phyloP scores from a whole-genome alignment of 352 stramenopile species.

The Pythium angustatum region DNA sequence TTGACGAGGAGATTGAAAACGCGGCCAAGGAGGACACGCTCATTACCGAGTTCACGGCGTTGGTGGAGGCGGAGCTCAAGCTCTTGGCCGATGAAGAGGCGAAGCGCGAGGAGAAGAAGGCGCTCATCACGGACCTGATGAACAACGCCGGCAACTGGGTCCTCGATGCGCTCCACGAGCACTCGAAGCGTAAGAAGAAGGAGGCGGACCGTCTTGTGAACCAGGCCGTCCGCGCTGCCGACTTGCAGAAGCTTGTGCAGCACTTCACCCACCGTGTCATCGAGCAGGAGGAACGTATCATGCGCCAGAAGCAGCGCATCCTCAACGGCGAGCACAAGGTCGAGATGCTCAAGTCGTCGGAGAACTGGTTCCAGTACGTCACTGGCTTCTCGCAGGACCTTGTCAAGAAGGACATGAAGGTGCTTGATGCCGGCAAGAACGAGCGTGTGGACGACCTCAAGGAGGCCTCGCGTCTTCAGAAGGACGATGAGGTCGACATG shows the following conservation, averaged over 20 bases:
- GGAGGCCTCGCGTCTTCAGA: constrained; percentile 78
- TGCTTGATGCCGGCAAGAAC: constrained; percentile 63
- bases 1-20: constrained; percentile 79
- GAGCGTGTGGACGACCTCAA: constrained; percentile 78
- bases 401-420: constrained; percentile 85
- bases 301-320: constrained; percentile 90
- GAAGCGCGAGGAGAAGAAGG: constrained; percentile 90
- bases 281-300: constrained; percentile 88
- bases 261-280: constrained; percentile 90
- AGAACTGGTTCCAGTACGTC: constrained; percentile 90
- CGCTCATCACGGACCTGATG: constrained; percentile 81
- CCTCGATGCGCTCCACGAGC: constrained; percentile 75
- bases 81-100: constrained; percentile 74
- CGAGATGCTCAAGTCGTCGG: constrained; percentile 88
- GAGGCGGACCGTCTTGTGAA: constrained; percentile 84
- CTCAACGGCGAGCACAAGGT: constrained; percentile 89
- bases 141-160: constrained; percentile 89
- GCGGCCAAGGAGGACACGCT: constrained; percentile 67
- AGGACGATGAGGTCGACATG: constrained; percentile 82
- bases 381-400: constrained; percentile 71
- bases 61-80: constrained; percentile 77
- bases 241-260: constrained; percentile 87
- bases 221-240: constrained; percentile 77
- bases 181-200: constrained; percentile 88
- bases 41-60: constrained; percentile 71